Percentiles rank a stretch among this genome's conserved stretches.
These are phyloP conservation scores for Licmophora abbreviata DNA, from an alignment of 108 stramenopile genomes.

Conservation along the genomic window DNA sequence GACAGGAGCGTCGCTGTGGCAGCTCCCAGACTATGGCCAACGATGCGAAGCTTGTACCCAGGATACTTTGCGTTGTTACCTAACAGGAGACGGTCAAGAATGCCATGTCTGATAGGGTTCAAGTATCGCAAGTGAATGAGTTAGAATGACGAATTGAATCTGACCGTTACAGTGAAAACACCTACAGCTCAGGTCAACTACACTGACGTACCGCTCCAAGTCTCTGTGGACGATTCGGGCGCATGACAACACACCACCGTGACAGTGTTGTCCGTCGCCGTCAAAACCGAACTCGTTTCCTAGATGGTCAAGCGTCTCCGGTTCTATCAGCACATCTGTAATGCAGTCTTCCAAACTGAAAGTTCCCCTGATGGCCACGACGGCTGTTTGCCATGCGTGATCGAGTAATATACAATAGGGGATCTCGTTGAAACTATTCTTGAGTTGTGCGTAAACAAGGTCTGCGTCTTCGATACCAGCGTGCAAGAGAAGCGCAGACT, in stretches of 20 bases:
- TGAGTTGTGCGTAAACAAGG: slow-evolving; percentile 84
- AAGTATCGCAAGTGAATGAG: slow-evolving; percentile 4
- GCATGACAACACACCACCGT: slow-evolving; percentile 75
- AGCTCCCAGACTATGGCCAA: slow-evolving; percentile 93
- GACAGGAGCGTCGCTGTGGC: slow-evolving; percentile 80
- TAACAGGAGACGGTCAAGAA: slow-evolving; percentile 50
- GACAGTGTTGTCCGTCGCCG: slow-evolving; percentile 75
- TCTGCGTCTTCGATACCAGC: slow-evolving; percentile 68
- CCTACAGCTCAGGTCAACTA: background rate
- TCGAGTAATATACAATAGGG: slow-evolving; percentile 94
- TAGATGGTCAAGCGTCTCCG: slow-evolving; percentile 60
- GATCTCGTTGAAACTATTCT: slow-evolving; percentile 59
- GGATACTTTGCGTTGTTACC: slow-evolving; percentile 47
- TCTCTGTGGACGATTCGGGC: slow-evolving; percentile 75
- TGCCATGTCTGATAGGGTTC: slow-evolving; percentile 35
- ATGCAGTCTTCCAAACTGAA: slow-evolving; percentile 93
- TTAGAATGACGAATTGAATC: background rate
- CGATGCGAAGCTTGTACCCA: slow-evolving; percentile 72
- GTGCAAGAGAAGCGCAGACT: slow-evolving; percentile 60
- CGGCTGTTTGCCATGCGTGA: slow-evolving; percentile 71
- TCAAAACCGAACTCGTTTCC: slow-evolving; percentile 82
- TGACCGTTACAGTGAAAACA: no score
- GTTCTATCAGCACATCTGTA: slow-evolving; percentile 86
- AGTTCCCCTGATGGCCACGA: slow-evolving; percentile 91
- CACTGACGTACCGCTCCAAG: slow-evolving; percentile 36